Percentiles rank a stretch among this genome's conserved stretches.
phyloP scores from a whole-genome alignment of 805 yeast species.

The Peterozyma toletana region DNA sequence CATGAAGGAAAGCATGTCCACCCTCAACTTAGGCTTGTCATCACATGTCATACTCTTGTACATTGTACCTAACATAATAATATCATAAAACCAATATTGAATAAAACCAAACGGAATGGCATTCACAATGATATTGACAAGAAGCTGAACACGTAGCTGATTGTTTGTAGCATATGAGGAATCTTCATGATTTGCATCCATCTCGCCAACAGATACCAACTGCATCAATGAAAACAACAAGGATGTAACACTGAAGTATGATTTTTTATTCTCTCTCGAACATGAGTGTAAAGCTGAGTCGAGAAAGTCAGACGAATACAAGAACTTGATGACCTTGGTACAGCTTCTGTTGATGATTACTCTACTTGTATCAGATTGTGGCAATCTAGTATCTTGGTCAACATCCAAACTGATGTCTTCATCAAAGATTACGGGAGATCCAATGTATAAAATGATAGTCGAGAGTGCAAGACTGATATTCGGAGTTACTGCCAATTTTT shows the following conservation, averaged over 20 bases:
- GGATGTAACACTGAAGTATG: background rate
- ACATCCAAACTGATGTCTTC: too few relatives aligned
- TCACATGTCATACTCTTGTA: conserved; percentile 8
- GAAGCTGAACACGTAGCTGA: conserved; percentile 12
- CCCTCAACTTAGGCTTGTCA: conserved; percentile 9
- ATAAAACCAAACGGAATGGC: conserved; percentile 14
- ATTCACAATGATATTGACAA: conserved; percentile 17
- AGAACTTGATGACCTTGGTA: too few relatives aligned
- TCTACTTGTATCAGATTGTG: too few relatives aligned
- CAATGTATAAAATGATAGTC: too few relatives aligned
- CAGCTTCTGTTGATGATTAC: too few relatives aligned
- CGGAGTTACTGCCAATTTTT: too few relatives aligned
- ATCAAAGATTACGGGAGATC: too few relatives aligned
- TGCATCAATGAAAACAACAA: conserved; percentile 3
- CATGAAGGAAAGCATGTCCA: conserved; percentile 4
- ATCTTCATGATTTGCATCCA: background rate
- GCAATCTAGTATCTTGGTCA: too few relatives aligned
- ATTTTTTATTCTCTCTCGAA: background rate
- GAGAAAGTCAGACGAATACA: too few relatives aligned
- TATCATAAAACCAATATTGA: conserved; percentile 12
- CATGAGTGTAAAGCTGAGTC: too few relatives aligned
- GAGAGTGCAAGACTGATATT: too few relatives aligned
- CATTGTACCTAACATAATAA: conserved; percentile 10
- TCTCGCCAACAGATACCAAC: background rate
- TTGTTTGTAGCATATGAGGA: conserved; percentile 7